Base-by-base conservation (phyloP, 2,329 filamentous ascomycete species). In the Fusarium cyanostomum region DNA sequence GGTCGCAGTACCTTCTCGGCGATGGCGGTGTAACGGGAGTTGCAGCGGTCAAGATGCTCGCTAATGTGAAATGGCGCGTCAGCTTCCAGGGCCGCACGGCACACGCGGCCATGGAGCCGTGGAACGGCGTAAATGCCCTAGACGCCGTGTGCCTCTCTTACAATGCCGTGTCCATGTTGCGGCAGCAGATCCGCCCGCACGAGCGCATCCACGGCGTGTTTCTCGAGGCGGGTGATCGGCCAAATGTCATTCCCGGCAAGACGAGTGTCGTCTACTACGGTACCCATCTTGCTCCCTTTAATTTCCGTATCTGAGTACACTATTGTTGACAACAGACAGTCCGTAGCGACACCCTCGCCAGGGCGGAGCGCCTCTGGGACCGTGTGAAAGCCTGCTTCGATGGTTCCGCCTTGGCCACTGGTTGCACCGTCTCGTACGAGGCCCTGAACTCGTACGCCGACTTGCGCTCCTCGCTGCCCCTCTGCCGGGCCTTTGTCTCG, bases 81-180 rank as follows among this genome's bases (percentile, higher is more conserved):
- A 41, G 26, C 1, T 60, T 52, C 9, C 27, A 38, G 5, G 57
- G 57, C 8, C 21, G 48, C 16, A 52, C 46, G 7, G 49, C 54
- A 6, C 57, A 61, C 9, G 57, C 54, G 11, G 49, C 54, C 9
- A 44, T 49, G 11, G 43, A 31, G 15, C 57, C 57, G 1, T 61
- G 57, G 57, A 42, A 58, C 6, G 57, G 57, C 3, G 27, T 61
- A 6, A 61, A 61, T 18, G 57, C 57, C 4, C 53, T 52, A 8
- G 57, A 61, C 11, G 57, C 57, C 0, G 16, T 57, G 12, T 48
- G 50, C 4, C 41, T 50, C 5, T 38, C 54, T 1, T 57, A 61
- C 13, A 30, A 53, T 21, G 50, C 41, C 12, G 18, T 58, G 1
- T 48, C 54, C 3, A 53, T 61, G 48, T n/a, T 61, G 3, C 33